Conservation (phyloP, 2,329 filamentous ascomycete genomes). For the Apiospora aurea region DNA sequence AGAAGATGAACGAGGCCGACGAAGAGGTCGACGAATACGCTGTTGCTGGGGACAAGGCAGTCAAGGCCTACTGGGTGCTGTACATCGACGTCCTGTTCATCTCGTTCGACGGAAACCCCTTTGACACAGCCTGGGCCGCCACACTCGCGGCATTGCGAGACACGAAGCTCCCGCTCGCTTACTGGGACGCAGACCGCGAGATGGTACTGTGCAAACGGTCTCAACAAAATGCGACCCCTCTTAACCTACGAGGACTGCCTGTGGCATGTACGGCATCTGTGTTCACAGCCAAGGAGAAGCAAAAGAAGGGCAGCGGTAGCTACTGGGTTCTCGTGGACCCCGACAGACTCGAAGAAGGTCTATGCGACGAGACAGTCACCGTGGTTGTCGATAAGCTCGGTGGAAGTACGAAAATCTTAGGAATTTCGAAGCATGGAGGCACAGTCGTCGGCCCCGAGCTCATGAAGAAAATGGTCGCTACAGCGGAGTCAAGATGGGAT, state of each 20-base stretch:
- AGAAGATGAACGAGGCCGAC: constrained; percentile 44
- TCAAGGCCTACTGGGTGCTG: constrained; percentile 92
- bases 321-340: constrained; percentile 87
- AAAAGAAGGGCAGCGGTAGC: constrained; percentile 52
- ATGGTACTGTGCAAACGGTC: constrained; percentile 74
- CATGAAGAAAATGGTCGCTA: constrained; percentile 64
- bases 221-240: constrained; percentile 55
- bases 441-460: constrained; percentile 69
- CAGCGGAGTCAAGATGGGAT: constrained; percentile 70
- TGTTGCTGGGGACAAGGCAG: constrained; percentile 40
- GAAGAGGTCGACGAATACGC: constrained; percentile 35
- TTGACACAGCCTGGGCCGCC: constrained; percentile 89
- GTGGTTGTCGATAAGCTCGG: constrained; percentile 73
- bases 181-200: constrained; percentile 85
- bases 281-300: constrained; percentile 70
- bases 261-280: constrained; percentile 81
- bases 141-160: constrained; percentile 81
- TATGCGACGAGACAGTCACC: constrained; percentile 85
- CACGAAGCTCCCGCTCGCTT: constrained; percentile 78
- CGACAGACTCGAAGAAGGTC: constrained; percentile 85
- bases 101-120: constrained; percentile 88
- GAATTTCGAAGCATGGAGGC: constrained; percentile 86
- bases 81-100: constrained; percentile 97
- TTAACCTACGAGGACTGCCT: constrained; percentile 72
- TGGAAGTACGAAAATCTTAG: constrained; percentile 66